Conservation (phyloP, 257 asterid species). For the Fraxinus cuspidata region DNA sequence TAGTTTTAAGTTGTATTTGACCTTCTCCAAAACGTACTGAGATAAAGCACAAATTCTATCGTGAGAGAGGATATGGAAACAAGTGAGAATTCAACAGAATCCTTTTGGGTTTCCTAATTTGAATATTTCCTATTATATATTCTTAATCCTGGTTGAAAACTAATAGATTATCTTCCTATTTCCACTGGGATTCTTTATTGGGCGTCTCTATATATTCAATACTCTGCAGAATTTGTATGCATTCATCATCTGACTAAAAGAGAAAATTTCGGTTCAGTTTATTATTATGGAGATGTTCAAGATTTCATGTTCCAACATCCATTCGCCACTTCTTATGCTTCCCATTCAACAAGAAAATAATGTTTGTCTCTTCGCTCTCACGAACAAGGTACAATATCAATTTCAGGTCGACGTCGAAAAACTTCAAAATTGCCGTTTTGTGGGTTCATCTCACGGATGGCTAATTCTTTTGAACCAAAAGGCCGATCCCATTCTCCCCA, state of each 20-base stretch:
- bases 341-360: neutral
- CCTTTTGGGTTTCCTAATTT: no score
- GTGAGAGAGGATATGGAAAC: no score
- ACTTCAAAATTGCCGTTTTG: neutral
- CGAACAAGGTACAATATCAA: neutral
- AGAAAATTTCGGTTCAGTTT: neutral
- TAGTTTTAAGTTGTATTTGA: no score
- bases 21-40: no score
- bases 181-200: neutral
- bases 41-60: no score
- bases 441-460: constrained; percentile 28
- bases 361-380: neutral
- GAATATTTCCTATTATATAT: no score
- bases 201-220: neutral
- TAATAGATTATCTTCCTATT: neutral
- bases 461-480: constrained; percentile 10
- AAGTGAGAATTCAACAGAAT: no score
- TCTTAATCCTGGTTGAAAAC: no score
- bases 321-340: neutral
- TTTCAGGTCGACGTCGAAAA: neutral
- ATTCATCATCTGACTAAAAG: neutral
- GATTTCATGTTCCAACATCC: neutral
- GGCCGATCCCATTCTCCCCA: neutral
- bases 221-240: neutral
- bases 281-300: neutral